Conservation (phyloP, 768 basidiomycete genomes). For the Calocybe gangraenosa region DNA sequence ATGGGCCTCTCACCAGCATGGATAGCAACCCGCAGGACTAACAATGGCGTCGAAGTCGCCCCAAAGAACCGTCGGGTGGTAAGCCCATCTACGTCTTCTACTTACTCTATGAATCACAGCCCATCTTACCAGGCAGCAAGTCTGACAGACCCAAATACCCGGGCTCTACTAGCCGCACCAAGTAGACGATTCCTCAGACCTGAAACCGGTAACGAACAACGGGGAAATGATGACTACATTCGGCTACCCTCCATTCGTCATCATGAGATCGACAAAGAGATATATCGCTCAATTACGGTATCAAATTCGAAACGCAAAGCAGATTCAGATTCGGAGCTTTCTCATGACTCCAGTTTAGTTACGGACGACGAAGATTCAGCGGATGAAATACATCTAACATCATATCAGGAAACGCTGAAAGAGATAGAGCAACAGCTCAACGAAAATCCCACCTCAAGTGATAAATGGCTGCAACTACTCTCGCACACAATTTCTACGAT, state of each 20-base stretch:
- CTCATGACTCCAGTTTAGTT: slow-evolving; percentile 9
- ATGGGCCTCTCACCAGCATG: slow-evolving; percentile 56
- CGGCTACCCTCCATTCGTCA: slow-evolving; percentile 45
- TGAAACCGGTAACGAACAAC: slow-evolving; percentile 39
- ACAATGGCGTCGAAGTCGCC: slow-evolving; percentile 58
- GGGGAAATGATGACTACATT: slow-evolving; percentile 67
- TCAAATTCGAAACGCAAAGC: no score
- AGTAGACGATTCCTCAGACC: slow-evolving; percentile 42
- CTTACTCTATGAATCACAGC: no score
- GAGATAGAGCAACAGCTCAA: slow-evolving; percentile 52
- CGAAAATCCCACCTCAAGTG: slow-evolving; percentile 45
- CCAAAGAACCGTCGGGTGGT: slow-evolving; percentile 41
- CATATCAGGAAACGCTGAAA: slow-evolving; percentile 59
- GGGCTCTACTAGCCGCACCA: slow-evolving; percentile 50
- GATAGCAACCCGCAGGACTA: slow-evolving; percentile 38
- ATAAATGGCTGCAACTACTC: slow-evolving; percentile 62
- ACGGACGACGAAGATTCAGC: slow-evolving; percentile 30
- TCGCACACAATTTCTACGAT: slow-evolving; percentile 59
- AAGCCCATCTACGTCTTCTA: neutral
- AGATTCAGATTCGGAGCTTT: slow-evolving; percentile 22
- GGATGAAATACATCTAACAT: slow-evolving; percentile 36
- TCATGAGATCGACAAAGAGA: slow-evolving; percentile 26
- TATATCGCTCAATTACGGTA: slow-evolving; percentile 48
- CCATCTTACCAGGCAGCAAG: slow-evolving; percentile 33
- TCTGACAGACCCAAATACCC: slow-evolving; percentile 55